Evolutionary conservation across 2,329 filamentous ascomycete genomes (phyloP), one percentile per base, ranked within the genome.

Genomic region (Pyrenophora seminiperda): DNA sequence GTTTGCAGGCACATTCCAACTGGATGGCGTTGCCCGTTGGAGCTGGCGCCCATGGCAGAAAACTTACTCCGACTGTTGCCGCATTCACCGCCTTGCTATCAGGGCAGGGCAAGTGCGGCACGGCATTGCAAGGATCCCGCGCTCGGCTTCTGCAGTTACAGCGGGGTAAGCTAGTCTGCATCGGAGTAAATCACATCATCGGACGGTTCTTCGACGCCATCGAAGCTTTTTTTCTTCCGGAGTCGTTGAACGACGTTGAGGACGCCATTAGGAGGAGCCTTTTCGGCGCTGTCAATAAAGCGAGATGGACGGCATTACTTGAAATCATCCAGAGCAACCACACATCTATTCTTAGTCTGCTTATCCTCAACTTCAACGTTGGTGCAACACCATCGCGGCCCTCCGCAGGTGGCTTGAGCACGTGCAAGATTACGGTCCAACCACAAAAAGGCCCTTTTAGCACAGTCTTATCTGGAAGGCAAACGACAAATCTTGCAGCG

Each of bases 381-480:
- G 20, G 24, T 22, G 27, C 32, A 19, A 13, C 37, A 24, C 17
- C 34, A 46, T 46, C 17, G 19, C 45, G 7, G 32, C 31, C n/a
- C 18, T 24, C 30, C 22, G 40, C 27, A 33, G 40, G 18, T 40
- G 47, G 15, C 19, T 24, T 36, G 30, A 22, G 62, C 59, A 65
- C 61, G 62, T 63, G 62, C 63, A 54, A 19, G 30, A 38, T 34
- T 42, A 58, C 55, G 61, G 52, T 42, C 54, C 46, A 60, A 54
- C 59, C 63, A 59, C 56, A 61, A 46, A 62, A 47, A 42, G 50
- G 43, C 59, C 65, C 47, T 58, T 44, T 59, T 54, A 47, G 60
- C 51, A 58, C 47, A 41, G 50, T 44, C 65, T 66, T 63, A 59
- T 67, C 63, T 52, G 64, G 66, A 66, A 67, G 60, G 54, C 56